Percentiles rank a stretch among this genome's conserved stretches.
phyloP scores from a whole-genome alignment of 2,329 filamentous ascomycete species.

The Trichoderma sp. region DNA sequence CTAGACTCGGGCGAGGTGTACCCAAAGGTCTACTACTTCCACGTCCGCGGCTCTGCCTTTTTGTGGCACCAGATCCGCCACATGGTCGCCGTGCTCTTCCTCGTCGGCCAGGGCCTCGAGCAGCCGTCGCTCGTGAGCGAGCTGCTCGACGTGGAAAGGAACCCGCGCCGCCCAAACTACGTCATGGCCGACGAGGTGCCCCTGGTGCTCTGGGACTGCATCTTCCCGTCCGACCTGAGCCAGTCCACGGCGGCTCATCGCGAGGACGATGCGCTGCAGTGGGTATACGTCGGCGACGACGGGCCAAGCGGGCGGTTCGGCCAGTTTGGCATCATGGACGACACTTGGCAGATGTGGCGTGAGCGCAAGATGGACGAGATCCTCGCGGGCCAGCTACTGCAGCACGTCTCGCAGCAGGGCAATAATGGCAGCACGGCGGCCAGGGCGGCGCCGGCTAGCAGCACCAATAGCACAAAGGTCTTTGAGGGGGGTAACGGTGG shows the following conservation, averaged over 20 bases:
- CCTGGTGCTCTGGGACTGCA: slow-evolving; percentile 92
- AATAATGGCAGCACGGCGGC: background rate
- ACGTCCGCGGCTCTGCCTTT: slow-evolving; percentile 86
- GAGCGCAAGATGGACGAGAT: slow-evolving; percentile 87
- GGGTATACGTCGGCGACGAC: slow-evolving; percentile 76
- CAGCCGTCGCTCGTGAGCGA: slow-evolving; percentile 67
- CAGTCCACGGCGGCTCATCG: slow-evolving; percentile 35
- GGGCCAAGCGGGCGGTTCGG: slow-evolving; percentile 60
- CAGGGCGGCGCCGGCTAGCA: slow-evolving; percentile 1
- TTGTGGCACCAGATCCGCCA: slow-evolving; percentile 97
- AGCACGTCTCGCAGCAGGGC: slow-evolving; percentile 51
- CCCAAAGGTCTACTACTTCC: slow-evolving; percentile 81
- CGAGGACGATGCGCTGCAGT: slow-evolving; percentile 62
- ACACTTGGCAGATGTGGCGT: slow-evolving; percentile 81
- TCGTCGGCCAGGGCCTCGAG: slow-evolving; percentile 87
- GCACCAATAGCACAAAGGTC: slow-evolving; percentile 33
- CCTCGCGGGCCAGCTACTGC: slow-evolving; percentile 70
- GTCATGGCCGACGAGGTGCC: slow-evolving; percentile 88
- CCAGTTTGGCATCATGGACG: slow-evolving; percentile 64
- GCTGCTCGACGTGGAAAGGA: slow-evolving; percentile 69
- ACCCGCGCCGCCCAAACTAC: slow-evolving; percentile 79
- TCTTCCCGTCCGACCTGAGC: slow-evolving; percentile 62
- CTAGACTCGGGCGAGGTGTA: slow-evolving; percentile 25
- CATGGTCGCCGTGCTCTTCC: slow-evolving; percentile 89
- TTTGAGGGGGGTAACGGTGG: slow-evolving; percentile 58